These are phyloP conservation scores for Fusarium sp. DNA, from an alignment of 2,329 filamentous ascomycete species.

Conservation along the genomic window DNA sequence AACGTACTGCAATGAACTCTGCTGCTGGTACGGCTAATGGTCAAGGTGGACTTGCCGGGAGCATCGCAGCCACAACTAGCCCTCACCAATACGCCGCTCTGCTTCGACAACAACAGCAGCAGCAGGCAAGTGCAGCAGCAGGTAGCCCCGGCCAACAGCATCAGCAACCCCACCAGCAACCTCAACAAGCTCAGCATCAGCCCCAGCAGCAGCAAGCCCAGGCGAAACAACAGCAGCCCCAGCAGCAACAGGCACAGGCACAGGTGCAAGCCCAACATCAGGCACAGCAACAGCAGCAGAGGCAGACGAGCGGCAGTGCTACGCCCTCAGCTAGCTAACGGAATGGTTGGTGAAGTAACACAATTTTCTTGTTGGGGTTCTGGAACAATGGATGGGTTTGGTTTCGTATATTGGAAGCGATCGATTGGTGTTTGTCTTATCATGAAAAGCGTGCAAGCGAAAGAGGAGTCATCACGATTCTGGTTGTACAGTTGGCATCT, in stretches of 20 bases:
- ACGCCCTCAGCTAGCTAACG: slow-evolving; percentile 51
- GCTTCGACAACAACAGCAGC: slow-evolving; percentile 67
- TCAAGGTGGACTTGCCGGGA: slow-evolving; percentile 62
- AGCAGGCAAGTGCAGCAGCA: slow-evolving; percentile 53
- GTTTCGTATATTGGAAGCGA: slow-evolving; percentile 23
- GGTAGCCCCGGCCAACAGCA: slow-evolving; percentile 47
- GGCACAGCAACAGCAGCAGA: slow-evolving; percentile 42
- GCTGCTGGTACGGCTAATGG: slow-evolving; percentile 61
- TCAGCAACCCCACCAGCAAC: slow-evolving; percentile 43
- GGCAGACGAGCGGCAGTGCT: slow-evolving; percentile 56
- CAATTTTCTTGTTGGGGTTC: slow-evolving; percentile 23
- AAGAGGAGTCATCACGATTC: slow-evolving; percentile 22
- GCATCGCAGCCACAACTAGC: slow-evolving; percentile 61
- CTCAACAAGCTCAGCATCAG: slow-evolving; percentile 43
- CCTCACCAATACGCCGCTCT: slow-evolving; percentile 71
- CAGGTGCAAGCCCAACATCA: slow-evolving; percentile 27
- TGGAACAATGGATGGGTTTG: slow-evolving; percentile 19
- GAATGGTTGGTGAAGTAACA: slow-evolving; percentile 19
- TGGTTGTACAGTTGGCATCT: slow-evolving; percentile 20
- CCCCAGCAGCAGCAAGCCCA: slow-evolving; percentile 26
- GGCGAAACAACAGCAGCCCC: slow-evolving; percentile 37
- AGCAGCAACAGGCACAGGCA: slow-evolving; percentile 13
- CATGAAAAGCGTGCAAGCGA: slow-evolving; percentile 36
- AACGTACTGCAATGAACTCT: slow-evolving; percentile 65
- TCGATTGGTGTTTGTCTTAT: slow-evolving; percentile 30